Percentiles rank a stretch among this genome's conserved stretches.
Conservation (phyloP, 2,329 filamentous ascomycete genomes). For the Trichoderma polysporum region DNA sequence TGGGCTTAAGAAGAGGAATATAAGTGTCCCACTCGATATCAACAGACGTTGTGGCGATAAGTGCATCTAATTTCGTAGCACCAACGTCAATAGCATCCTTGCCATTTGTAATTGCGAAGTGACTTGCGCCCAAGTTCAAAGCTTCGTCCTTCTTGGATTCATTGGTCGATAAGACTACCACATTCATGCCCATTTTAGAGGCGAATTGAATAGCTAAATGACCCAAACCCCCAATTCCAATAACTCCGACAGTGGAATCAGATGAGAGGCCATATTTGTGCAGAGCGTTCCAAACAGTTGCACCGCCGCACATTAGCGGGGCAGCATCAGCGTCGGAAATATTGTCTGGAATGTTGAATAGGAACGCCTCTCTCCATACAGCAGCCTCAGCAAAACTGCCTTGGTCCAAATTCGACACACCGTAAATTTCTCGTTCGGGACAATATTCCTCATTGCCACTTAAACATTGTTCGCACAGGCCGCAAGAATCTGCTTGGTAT, state of each 20-base stretch:
- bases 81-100: not conserved
- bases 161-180: slow-evolving; percentile 61
- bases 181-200: slow-evolving; percentile 63
- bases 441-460: slow-evolving; percentile 43
- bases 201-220: slow-evolving; percentile 38
- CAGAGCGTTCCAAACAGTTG: slow-evolving; percentile 42
- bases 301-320: slow-evolving; percentile 53
- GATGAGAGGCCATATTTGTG: slow-evolving; percentile 29
- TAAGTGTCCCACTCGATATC: slow-evolving; percentile 37
- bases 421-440: slow-evolving; percentile 39
- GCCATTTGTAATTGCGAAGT: slow-evolving; percentile 29
- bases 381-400: slow-evolving; percentile 48
- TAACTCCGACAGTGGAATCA: slow-evolving; percentile 42
- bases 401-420: slow-evolving; percentile 41
- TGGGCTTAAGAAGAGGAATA: slow-evolving; percentile 46
- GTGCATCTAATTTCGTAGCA: slow-evolving; percentile 30
- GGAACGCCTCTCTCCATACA: slow-evolving; percentile 48
- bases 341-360: slow-evolving; percentile 47
- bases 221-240: slow-evolving; percentile 55
- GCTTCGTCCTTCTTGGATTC: slow-evolving; percentile 56
- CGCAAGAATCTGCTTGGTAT: slow-evolving; percentile 37
- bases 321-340: slow-evolving; percentile 48
- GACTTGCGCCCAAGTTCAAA: slow-evolving; percentile 33
- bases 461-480: slow-evolving; percentile 42
- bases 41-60: slow-evolving; percentile 39